A percentile compares a stretch with the other conserved stretches of the same genome.
These are phyloP conservation scores for Umbelopsis isabellina DNA, from an alignment of 192 early-diverging fungal species.

Conservation along the genomic window DNA sequence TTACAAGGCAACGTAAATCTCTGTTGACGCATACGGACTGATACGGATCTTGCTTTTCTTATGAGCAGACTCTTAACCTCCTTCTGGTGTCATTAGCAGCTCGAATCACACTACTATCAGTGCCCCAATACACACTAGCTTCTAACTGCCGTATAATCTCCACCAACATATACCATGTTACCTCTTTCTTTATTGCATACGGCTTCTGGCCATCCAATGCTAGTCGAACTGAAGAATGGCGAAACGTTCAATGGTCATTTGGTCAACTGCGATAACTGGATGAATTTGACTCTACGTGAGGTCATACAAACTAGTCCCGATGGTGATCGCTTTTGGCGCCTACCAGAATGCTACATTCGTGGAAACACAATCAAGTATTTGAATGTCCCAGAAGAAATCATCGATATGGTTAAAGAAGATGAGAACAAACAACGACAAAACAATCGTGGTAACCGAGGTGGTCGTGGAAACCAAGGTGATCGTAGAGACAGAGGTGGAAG, in stretches of 20 bases:
- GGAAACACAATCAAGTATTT: constrained; percentile 89
- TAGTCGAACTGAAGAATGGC: constrained; percentile 97
- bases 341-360: constrained; percentile 92
- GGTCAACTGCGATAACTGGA: constrained; percentile 95
- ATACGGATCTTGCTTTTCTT: too few relatives aligned
- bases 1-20: too few relatives aligned
- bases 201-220: constrained; percentile 85
- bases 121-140: background rate
- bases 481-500: constrained; percentile 47
- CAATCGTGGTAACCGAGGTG: constrained; percentile 41
- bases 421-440: constrained; percentile 58
- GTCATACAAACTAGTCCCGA: constrained; percentile 93
- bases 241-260: constrained; percentile 98
- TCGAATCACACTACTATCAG: background rate
- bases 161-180: constrained; percentile 53
- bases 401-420: constrained; percentile 92
- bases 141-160: constrained; percentile 1
- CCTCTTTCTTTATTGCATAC: constrained; percentile 92
- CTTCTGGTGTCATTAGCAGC: too few relatives aligned
- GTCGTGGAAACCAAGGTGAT: constrained; percentile 41
- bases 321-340: constrained; percentile 91
- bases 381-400: constrained; percentile 86
- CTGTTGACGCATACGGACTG: too few relatives aligned
- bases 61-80: too few relatives aligned
- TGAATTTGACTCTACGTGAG: constrained; percentile 95